Percentiles rank a stretch among this genome's conserved stretches.
These are phyloP conservation scores for Aurantiochytrium sp. DNA, from an alignment of 108 stramenopile species.

Conservation along the genomic window DNA sequence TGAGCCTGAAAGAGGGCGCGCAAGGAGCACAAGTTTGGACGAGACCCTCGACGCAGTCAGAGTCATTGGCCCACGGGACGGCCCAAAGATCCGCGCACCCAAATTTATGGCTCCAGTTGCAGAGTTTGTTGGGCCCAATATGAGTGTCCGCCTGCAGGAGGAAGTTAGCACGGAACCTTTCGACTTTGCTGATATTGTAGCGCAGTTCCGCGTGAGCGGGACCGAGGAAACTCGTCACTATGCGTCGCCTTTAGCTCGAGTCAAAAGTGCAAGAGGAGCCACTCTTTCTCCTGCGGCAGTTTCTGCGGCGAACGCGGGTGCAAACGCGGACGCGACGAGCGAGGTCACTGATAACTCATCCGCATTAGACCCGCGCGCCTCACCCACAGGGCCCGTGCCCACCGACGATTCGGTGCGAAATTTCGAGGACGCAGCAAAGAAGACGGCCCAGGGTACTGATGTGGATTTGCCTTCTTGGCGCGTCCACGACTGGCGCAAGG, in stretches of 20 bases:
- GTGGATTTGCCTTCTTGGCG: neutral
- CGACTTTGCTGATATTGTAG: conserved; percentile 4
- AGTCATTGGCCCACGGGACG: neutral
- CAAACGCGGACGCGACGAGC: no score
- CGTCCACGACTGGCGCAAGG: neutral
- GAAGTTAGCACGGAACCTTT: neutral
- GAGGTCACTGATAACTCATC: no score
- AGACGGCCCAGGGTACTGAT: neutral
- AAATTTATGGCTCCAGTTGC: neutral
- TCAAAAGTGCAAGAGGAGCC: neutral
- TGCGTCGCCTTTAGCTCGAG: neutral
- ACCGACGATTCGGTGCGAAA: neutral
- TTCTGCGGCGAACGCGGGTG: neutral
- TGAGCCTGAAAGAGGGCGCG: neutral
- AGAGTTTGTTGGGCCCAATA: neutral
- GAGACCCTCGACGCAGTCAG: neutral
- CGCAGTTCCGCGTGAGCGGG: neutral
- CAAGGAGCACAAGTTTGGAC: neutral
- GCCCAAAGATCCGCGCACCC: neutral
- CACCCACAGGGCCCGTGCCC: neutral
- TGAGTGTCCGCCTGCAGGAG: neutral
- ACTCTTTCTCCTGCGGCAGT: neutral
- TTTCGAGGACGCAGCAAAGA: neutral
- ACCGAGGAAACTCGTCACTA: neutral
- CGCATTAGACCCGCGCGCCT: neutral